Evolutionary conservation across 2,329 filamentous ascomycete species (phyloP), one percentile per base, ranked within the genome.

Genomic region (Neofusicoccum sp.): DNA sequence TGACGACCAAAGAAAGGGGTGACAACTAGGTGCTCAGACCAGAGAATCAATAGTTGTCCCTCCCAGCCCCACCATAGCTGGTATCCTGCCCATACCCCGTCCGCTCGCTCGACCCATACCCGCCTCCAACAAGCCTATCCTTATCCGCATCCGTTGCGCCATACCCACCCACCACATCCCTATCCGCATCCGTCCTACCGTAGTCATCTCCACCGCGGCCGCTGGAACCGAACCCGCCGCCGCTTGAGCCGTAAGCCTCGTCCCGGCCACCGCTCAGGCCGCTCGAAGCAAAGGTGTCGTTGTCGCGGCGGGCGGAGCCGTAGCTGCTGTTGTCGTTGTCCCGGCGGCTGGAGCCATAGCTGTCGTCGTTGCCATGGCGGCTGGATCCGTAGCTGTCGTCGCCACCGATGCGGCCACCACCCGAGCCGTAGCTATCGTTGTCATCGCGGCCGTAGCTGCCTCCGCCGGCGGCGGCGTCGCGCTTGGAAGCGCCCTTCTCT

Each of bases 401-500:
- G 28, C 14, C 53, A n/a, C 6, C n/a, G 43, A 8, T 28, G 36
- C n/a, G 16, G 4, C 41, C 31, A 26, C n/a, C 26, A 20, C 20
- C 7, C 26, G 44, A 49, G 16, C 47, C 47, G 3, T 49, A 56
- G 36, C 51, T 56, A 20, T 20, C 20, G 20, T 20, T 20, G 40
- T 44, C 20, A n/a, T 16, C 45, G 20, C 20, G 20, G 20, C 20
- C 24, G 45, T 24, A 4, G 31, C 8, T 20, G 31, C 40, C 49
- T 49, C 40, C 24, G 9, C 24, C 26, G 26, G 20, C 49, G 26
- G 49, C 59, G 24, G 41, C 73, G 62, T 79, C 78, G 56, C 83
- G 77, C 79, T 81, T 84, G 66, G 72, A 75, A 6, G 72, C 70
- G 3, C 84, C 84, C 72, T 80, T 82, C 65, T 79, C 71, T 59